Evolutionary conservation across 2,329 filamentous ascomycete species (phyloP), one percentile per base, ranked within the genome.

Genomic region (Xylaria arbuscula): DNA sequence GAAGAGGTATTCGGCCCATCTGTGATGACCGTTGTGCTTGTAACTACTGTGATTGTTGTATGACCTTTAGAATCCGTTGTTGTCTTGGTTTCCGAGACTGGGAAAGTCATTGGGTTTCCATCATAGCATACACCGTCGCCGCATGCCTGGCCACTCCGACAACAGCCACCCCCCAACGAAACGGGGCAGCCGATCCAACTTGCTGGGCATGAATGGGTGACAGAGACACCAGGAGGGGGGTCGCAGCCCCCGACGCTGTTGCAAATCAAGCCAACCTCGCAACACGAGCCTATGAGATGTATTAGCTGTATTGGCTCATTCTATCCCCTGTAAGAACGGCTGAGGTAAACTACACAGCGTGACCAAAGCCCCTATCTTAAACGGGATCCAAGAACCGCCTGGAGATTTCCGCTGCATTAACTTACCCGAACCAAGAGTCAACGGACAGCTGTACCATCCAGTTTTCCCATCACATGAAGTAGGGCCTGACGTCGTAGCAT

Each of bases 111-210:
- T 1, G 84, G 81, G 0, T 77, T 78, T 0, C 83, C 86, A 1
- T 82, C 79, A 67, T 86, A 88, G 72, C 87, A 89, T 15, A 74
- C 76, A 19, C 74, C 77, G 1, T 75, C 62, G 2, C 81, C 86
- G 72, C 87, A 89, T 32, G 76, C 83, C 80, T 85, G 82, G 4
- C 83, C 83, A 55, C 76, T 81, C 2, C 76, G 77, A 73, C 87
- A 89, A 70, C 87, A 89, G 0, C 87, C 87, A 66, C 82, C 85
- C 60, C 83, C 83, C 3, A 85, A 71, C 0, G 84, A 85, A 5
- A 83, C 72, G 1, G 87, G 83, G 66, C 87, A 89, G 3, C 83
- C 78, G 63, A 81, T 84, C 55, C 82, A 85, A 67, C 77, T 81
- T 1, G 78, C 70, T 6, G 81, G 81, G 61, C 87, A 89, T 17